phyloP scores from a whole-genome alignment of 352 stramenopile species.

The Globisporangium emineosum region DNA sequence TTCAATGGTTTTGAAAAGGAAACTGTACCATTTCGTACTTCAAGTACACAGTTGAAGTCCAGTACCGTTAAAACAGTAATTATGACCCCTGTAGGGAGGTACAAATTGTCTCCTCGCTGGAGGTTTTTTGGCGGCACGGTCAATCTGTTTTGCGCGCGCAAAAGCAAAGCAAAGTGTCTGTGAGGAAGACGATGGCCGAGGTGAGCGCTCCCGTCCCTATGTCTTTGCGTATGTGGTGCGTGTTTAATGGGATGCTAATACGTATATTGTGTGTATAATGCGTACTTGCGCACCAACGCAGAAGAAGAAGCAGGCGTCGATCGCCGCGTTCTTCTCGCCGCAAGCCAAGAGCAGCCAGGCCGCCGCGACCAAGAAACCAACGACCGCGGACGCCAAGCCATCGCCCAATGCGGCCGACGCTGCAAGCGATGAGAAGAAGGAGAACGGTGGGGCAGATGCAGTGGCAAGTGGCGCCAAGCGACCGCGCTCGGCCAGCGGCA shows the following conservation, averaged over 20 bases:
- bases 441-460: slow-evolving; percentile 1
- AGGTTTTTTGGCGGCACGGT: slow-evolving; percentile 8
- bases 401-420: not conserved
- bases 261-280: not conserved
- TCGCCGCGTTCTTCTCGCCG: slow-evolving; percentile 81
- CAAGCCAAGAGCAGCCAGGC: slow-evolving; percentile 26
- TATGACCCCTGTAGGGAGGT: not conserved
- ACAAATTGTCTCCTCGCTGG: not conserved
- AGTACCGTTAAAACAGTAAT: not conserved
- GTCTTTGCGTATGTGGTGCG: not conserved
- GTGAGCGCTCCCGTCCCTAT: not conserved
- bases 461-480: slow-evolving; percentile 10
- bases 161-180: not conserved
- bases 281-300: slow-evolving; percentile 10
- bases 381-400: not conserved
- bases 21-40: not conserved
- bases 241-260: too few species aligned
- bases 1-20: too few species aligned
- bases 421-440: slow-evolving; percentile 26
- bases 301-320: slow-evolving; percentile 74
- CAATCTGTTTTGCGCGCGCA: slow-evolving; percentile 3
- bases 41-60: not conserved
- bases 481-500: not conserved
- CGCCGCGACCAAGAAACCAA: slow-evolving; percentile 8
- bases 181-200: slow-evolving; percentile 3